Conservation (phyloP, 306 rosid species). For the Abrus pulchellus region DNA sequence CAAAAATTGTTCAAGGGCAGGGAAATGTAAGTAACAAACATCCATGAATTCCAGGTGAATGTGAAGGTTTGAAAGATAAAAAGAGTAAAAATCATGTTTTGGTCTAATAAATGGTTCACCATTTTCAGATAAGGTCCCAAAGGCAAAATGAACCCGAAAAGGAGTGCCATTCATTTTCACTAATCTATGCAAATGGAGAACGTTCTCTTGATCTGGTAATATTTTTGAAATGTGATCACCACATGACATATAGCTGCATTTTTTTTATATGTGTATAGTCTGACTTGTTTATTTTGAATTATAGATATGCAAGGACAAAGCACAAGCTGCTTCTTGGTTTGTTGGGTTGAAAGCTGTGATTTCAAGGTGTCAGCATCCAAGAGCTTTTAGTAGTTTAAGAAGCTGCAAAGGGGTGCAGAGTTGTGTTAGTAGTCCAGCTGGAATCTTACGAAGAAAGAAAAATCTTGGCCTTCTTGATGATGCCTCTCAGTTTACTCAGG, state of each 20-base stretch:
- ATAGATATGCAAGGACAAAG: constrained; percentile 86
- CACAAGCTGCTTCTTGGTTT: constrained; percentile 84
- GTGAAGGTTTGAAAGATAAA: constrained; percentile 35
- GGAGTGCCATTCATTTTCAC: constrained; percentile 79
- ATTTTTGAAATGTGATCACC: neutral
- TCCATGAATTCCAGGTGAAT: constrained; percentile 30
- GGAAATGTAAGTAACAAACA: constrained; percentile 64
- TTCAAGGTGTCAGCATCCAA: constrained; percentile 61
- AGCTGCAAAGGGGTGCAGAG: constrained; percentile 77
- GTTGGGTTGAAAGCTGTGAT: constrained; percentile 77
- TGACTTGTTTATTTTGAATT: constrained; percentile 40
- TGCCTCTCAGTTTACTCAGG: constrained; percentile 71
- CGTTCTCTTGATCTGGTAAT: constrained; percentile 87
- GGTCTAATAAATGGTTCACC: constrained; percentile 43
- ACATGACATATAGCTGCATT: constrained; percentile 22
- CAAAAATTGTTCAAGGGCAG: constrained; percentile 74
- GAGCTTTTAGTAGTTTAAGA: constrained; percentile 61
- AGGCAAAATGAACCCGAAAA: constrained; percentile 68
- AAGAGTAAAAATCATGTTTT: constrained; percentile 35
- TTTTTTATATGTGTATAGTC: constrained; percentile 31
- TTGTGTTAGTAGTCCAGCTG: constrained; percentile 88
- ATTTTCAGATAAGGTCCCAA: constrained; percentile 68
- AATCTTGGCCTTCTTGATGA: constrained; percentile 85
- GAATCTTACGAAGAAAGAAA: constrained; percentile 76
- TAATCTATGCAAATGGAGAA: constrained; percentile 76